A percentile compares a stretch with the other conserved stretches of the same genome.
Evolutionary conservation across 768 basidiomycete genomes (phyloP).

Genomic region (Kwoniella heveanensis): DNA sequence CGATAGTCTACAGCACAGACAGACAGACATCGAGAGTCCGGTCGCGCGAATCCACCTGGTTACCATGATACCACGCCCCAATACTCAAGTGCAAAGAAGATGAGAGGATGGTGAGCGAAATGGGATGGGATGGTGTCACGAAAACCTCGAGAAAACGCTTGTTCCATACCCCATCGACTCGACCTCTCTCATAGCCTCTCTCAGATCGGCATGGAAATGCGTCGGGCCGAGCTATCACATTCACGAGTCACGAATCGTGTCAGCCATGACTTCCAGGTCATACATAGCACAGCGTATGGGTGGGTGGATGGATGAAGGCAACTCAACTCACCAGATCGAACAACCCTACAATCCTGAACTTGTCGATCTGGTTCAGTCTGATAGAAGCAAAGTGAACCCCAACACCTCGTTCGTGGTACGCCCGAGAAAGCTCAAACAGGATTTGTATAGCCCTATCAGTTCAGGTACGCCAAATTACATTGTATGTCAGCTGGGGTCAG

Average conservation of each 20-base stretch:
- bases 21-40: no score
- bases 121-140: not conserved
- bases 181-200: constrained; percentile 46
- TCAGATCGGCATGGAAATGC: constrained; percentile 48
- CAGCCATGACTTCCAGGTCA: not conserved
- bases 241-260: not conserved
- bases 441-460: constrained; percentile 73
- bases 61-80: no score
- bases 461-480: no score
- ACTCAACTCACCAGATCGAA: constrained; percentile 48
- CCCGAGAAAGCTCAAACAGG: constrained; percentile 73
- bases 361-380: constrained; percentile 40
- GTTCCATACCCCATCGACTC: constrained; percentile 46
- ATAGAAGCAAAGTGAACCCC: constrained; percentile 56
- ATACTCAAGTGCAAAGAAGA: no score
- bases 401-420: constrained; percentile 67
- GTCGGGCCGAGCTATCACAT: constrained; percentile 32
- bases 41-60: no score
- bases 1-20: no score
- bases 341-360: constrained; percentile 52
- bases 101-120: no score
- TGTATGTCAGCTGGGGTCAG: no score
- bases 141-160: constrained; percentile 38
- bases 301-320: no score
- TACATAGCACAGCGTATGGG: no score